These are phyloP conservation scores for Aphanomyces cochlioides DNA, from an alignment of 352 stramenopile species.

Conservation along the genomic window DNA sequence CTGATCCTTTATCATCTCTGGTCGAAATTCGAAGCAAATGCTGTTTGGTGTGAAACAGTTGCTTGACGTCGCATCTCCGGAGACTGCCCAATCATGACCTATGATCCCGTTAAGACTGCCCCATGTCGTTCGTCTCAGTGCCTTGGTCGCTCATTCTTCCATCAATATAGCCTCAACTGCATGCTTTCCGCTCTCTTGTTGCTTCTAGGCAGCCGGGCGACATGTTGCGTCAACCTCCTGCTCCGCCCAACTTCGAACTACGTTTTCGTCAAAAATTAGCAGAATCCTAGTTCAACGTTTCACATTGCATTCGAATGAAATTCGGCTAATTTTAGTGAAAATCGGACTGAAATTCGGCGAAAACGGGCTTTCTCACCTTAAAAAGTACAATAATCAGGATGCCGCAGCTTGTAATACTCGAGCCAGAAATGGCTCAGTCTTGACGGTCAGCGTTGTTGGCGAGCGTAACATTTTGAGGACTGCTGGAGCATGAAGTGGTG, in stretches of 20 bases:
- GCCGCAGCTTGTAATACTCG: background rate
- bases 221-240: too few relatives aligned
- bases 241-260: background rate
- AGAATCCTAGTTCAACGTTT: background rate
- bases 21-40: too few relatives aligned
- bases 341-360: background rate
- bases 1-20: too few relatives aligned
- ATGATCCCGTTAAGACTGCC: too few relatives aligned
- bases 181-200: too few relatives aligned
- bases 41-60: too few relatives aligned
- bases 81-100: too few relatives aligned
- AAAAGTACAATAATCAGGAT: background rate
- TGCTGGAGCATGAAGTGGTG: background rate
- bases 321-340: background rate
- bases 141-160: too few relatives aligned
- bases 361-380: background rate
- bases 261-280: background rate
- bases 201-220: too few relatives aligned
- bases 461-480: background rate
- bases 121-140: too few relatives aligned
- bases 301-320: background rate
- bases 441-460: background rate
- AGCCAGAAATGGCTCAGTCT: constrained; percentile 1
- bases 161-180: too few relatives aligned
- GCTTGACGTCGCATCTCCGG: too few relatives aligned